Evolutionary conservation across 2,329 filamentous ascomycete species (phyloP).

Genomic region (Mycosphaerella arachidis): DNA sequence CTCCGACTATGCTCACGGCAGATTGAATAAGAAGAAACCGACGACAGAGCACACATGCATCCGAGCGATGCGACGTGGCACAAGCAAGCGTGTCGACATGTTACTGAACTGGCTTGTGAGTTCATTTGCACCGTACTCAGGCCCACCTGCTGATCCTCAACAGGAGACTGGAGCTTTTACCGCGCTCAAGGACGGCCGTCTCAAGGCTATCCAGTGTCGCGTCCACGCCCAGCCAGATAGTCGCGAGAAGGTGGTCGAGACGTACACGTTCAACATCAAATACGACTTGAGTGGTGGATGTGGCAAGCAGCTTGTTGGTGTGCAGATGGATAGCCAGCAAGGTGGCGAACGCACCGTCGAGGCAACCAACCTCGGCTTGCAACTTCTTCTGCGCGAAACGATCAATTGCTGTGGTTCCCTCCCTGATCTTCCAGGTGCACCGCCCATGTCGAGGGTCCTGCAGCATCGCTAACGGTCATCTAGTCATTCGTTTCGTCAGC

Average conservation of each 20-base stretch:
- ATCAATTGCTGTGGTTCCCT: slow-evolving; percentile 37
- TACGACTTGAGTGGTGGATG: slow-evolving; percentile 29
- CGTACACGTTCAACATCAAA: slow-evolving; percentile 48
- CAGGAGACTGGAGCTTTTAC: slow-evolving; percentile 49
- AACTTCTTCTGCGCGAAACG: slow-evolving; percentile 41
- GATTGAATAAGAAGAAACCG: slow-evolving; percentile 5
- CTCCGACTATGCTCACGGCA: slow-evolving; percentile 29
- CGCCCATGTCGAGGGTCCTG: not conserved
- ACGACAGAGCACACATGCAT: slow-evolving; percentile 22
- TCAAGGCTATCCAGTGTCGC: slow-evolving; percentile 46
- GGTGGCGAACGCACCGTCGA: slow-evolving; percentile 35
- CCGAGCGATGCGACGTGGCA: slow-evolving; percentile 38
- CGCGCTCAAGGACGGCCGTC: slow-evolving; percentile 39
- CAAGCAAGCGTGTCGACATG: slow-evolving; percentile 39
- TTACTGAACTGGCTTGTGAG: slow-evolving; percentile 48
- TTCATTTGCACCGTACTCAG: slow-evolving; percentile 4
- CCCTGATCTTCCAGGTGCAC: slow-evolving; percentile 41
- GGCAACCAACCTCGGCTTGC: slow-evolving; percentile 40
- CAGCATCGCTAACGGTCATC: not conserved
- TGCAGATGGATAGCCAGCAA: slow-evolving; percentile 30
- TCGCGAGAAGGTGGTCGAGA: slow-evolving; percentile 41
- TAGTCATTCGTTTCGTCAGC: slow-evolving; percentile 39
- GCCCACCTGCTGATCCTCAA: slow-evolving; percentile 22
- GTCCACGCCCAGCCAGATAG: slow-evolving; percentile 39
- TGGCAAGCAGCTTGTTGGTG: slow-evolving; percentile 18